Base-by-base conservation (phyloP, 345 rosid genomes). In the Linum usitatissimum region DNA sequence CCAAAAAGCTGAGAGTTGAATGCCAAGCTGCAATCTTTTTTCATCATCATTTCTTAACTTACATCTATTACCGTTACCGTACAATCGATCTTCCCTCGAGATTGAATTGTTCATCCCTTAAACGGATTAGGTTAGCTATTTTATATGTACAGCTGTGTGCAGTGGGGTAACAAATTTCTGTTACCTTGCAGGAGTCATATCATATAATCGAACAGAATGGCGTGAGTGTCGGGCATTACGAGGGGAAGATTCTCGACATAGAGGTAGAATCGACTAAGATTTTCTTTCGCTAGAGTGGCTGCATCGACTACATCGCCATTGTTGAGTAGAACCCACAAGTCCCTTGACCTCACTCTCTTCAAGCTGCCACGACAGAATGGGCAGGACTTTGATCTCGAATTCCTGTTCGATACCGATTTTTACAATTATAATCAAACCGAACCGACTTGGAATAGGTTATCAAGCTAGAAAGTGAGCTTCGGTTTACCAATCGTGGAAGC, bases 311-410 rank as follows among this genome's bases (percentile, higher is more conserved):
- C 65, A 15, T 86, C 90, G 0, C 45, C 57, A 59, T 67, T 68
- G 39, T 74, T 69, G 9, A 77, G 73, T 6, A 82, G 80, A 66
- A 79, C 82, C 94, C 90, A 81, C 31, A 84, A 71, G 70, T 86
- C 94, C 53, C 63, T 55, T 18, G 83, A 76, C 59, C 69, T 74
- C 59, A 82, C 82, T 68, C 81, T 75, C 65, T 73, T 71, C 18
- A 83, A 76, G 79, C 85, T 73, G 64, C 86, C 80, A 0, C 90
- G 88, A 64, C 90, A 81, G 66, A 80, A 86, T 6, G 94, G 88
- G 64, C 86, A 86, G 68, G 90, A 84, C 68, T 83, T 75, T 28
- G 94, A 84, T 30, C 86, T 79, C 28, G 48, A 51, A 21, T 75
- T 79, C 94, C 93, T 86, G 82, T 69, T 67, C 61, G 30, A 19